phyloP scores from a whole-genome alignment of 2,329 filamentous ascomycete species.

The Nannizzia gypsea region DNA sequence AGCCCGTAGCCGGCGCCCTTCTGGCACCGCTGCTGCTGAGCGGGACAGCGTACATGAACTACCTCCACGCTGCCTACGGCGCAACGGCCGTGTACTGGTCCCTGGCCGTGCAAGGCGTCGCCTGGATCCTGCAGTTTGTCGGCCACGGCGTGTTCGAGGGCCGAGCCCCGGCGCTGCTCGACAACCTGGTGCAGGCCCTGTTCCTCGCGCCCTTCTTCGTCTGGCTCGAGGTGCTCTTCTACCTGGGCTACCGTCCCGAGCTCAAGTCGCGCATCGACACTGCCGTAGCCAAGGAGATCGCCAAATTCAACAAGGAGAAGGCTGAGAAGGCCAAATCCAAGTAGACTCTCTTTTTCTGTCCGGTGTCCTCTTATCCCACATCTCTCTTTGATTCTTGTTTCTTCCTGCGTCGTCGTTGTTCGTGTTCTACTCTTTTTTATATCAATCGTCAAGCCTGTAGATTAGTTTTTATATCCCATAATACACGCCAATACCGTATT shows the following conservation, averaged over 20 bases:
- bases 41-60: conserved; percentile 62
- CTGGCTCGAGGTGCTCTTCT: conserved; percentile 89
- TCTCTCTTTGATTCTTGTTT: no score
- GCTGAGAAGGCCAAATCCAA: background rate
- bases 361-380: no score
- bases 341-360: background rate
- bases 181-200: conserved; percentile 83
- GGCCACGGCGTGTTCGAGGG: conserved; percentile 85
- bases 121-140: conserved; percentile 82
- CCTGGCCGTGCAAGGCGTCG: conserved; percentile 55
- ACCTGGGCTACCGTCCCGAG: conserved; percentile 77
- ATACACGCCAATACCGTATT: background rate
- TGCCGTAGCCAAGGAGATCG: conserved; percentile 62
- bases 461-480: background rate
- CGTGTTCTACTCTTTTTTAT: background rate
- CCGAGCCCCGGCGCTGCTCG: conserved; percentile 74
- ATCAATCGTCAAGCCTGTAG: background rate
- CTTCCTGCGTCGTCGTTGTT: no score
- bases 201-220: conserved; percentile 94
- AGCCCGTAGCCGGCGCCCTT: conserved; percentile 77
- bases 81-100: conserved; percentile 53
- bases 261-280: conserved; percentile 70
- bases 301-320: conserved; percentile 55
- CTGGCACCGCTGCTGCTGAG: conserved; percentile 65
- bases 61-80: conserved; percentile 55